Evolutionary conservation across 352 stramenopile genomes (phyloP).

Genomic region (Globisporangium parvum): DNA sequence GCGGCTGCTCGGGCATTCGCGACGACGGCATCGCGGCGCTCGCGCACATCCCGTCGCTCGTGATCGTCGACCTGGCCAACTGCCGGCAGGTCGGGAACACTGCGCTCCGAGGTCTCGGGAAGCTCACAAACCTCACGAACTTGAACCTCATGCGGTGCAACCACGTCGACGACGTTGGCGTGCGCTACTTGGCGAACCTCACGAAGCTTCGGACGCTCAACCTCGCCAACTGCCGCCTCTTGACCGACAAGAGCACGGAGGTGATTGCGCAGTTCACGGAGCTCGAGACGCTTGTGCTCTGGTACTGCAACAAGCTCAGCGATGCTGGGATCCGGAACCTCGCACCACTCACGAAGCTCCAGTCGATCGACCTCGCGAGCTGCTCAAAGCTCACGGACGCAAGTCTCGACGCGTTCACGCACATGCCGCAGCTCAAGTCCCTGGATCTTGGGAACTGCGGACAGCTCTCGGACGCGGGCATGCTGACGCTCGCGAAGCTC

Average conservation of each 20-base stretch:
- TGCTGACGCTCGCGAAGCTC: conserved; percentile 39
- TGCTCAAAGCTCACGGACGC: conserved; percentile 63
- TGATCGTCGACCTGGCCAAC: conserved; percentile 68
- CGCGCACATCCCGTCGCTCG: conserved; percentile 32
- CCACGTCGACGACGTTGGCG: conserved; percentile 51
- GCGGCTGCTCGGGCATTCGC: conserved; percentile 46
- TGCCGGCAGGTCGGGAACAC: conserved; percentile 67
- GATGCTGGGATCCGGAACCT: conserved; percentile 46
- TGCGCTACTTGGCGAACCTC: conserved; percentile 35
- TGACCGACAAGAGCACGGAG: conserved; percentile 48
- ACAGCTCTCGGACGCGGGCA: conserved; percentile 57
- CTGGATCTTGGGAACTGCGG: conserved; percentile 83
- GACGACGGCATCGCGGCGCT: conserved; percentile 53
- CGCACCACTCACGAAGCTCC: conserved; percentile 34
- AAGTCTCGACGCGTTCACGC: conserved; percentile 38
- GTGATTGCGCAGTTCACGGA: conserved; percentile 38
- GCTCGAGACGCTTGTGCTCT: conserved; percentile 65
- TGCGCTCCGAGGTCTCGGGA: conserved; percentile 43
- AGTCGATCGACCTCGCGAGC: conserved; percentile 69
- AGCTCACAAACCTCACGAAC: conserved; percentile 52
- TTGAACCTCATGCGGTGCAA: conserved; percentile 82
- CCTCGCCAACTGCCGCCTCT: conserved; percentile 68
- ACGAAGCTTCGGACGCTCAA: conserved; percentile 65
- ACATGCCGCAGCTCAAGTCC: conserved; percentile 44
- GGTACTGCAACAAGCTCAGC: conserved; percentile 85